These are phyloP conservation scores for Venustampulla echinocandica DNA, from an alignment of 495 filamentous ascomycete genomes.

Conservation along the genomic window DNA sequence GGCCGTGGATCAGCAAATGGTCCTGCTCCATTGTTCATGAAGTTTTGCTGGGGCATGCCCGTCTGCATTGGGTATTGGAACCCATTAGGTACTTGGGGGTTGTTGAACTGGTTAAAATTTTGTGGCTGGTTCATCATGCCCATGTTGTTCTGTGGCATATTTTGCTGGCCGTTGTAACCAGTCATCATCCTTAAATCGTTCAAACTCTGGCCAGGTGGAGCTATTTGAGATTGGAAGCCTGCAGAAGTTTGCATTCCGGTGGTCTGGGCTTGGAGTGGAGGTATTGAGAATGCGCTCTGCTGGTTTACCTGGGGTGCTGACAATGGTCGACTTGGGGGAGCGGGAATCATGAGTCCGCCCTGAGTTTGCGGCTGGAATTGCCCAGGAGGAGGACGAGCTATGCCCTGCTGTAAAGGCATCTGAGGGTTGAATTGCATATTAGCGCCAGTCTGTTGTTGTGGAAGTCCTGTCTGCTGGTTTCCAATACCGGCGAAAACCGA, in stretches of 20 bases:
- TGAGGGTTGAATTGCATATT: conserved; percentile 17
- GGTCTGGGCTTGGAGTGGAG: conserved; percentile 74
- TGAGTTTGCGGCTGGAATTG: conserved; percentile 42
- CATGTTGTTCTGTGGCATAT: conserved; percentile 7
- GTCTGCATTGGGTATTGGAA: conserved; percentile 28
- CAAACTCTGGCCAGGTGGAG: conserved; percentile 67
- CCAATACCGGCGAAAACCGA: conserved; percentile 33
- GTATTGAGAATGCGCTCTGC: conserved; percentile 58
- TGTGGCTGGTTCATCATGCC: conserved; percentile 39
- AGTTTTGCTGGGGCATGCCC: conserved; percentile 23
- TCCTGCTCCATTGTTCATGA: conserved; percentile 34
- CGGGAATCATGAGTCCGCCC: conserved; percentile 59
- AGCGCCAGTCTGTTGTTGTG: conserved; percentile 28
- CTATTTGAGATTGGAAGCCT: conserved; percentile 38
- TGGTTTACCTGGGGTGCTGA: conserved; percentile 85
- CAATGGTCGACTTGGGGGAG: conserved; percentile 73
- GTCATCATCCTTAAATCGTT: conserved; percentile 54
- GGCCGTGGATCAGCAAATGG: conserved; percentile 50
- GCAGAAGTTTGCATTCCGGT: conserved; percentile 54
- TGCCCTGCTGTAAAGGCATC: conserved; percentile 28
- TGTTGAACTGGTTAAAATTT: conserved; percentile 7
- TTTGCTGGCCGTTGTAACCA: conserved; percentile 16
- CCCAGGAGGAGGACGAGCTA: conserved; percentile 60
- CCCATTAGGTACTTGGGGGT: conserved; percentile 27
- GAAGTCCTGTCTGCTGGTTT: conserved; percentile 30